Evolutionary conservation across 164 flowering plant genomes (phyloP).

Genomic region (Platanus orientalis): DNA sequence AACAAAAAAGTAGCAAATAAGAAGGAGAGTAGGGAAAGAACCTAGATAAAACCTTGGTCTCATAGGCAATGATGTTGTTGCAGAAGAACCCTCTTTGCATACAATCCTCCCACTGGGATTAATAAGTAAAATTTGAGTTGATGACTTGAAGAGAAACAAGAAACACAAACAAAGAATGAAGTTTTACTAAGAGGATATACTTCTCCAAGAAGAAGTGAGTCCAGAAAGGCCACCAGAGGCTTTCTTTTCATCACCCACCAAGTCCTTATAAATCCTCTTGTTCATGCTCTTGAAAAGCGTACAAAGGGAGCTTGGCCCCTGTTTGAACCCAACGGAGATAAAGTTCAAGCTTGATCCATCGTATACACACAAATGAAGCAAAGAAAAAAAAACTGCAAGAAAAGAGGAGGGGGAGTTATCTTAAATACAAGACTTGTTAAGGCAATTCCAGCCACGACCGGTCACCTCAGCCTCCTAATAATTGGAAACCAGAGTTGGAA

Average conservation of each 20-base stretch:
- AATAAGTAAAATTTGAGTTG: not conserved
- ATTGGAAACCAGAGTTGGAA: conserved; percentile 72
- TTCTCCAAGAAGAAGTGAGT: conserved; percentile 33
- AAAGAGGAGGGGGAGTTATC: conserved; percentile 31
- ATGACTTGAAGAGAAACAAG: not conserved
- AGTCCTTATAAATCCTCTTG: conserved; percentile 4
- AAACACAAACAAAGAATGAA: not conserved
- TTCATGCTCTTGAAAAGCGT: conserved; percentile 30
- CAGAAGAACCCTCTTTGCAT: conserved; percentile 65
- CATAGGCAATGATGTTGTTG: conserved; percentile 73
- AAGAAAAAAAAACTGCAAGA: not conserved
- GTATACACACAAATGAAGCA: not conserved
- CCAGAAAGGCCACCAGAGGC: conserved; percentile 25
- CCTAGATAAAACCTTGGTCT: conserved; percentile 44
- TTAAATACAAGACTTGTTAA: conserved; percentile 54
- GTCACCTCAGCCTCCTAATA: conserved; percentile 35
- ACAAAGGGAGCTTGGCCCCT: conserved; percentile 50
- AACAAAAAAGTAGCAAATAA: not conserved
- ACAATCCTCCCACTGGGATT: conserved; percentile 71
- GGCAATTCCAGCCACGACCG: conserved; percentile 75
- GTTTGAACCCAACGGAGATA: conserved; percentile 7
- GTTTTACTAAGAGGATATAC: not conserved
- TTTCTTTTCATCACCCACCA: not conserved
- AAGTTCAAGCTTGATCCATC: too few species aligned
- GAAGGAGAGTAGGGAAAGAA: not conserved